These are phyloP conservation scores for Apodospora peruviana DNA, from an alignment of 495 filamentous ascomycete species.

Conservation along the genomic window DNA sequence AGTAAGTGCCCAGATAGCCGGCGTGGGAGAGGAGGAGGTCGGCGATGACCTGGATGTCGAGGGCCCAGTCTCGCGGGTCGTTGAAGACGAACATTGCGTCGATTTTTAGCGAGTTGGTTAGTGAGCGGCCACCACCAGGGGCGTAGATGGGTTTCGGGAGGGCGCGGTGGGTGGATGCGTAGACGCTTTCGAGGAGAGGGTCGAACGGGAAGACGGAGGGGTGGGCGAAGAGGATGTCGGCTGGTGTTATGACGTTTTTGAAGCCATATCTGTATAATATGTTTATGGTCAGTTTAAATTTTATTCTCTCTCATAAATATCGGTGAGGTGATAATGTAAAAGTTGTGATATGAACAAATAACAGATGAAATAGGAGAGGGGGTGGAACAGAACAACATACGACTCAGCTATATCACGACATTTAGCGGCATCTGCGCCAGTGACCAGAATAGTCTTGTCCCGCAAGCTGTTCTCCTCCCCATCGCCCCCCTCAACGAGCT, in stretches of 20 bases:
- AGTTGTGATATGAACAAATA: not conserved
- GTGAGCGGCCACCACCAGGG: conserved; percentile 10
- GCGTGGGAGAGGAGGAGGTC: conserved; percentile 71
- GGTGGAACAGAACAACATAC: conserved; percentile 37
- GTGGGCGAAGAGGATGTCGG: conserved; percentile 70
- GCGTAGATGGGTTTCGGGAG: conserved; percentile 41
- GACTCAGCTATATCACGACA: conserved; percentile 70
- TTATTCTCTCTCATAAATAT: not conserved
- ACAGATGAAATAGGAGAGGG: no score
- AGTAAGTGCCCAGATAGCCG: conserved; percentile 74
- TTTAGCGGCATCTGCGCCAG: conserved; percentile 71
- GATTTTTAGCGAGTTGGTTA: conserved; percentile 54
- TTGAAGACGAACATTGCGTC: conserved; percentile 86
- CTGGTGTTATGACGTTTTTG: conserved; percentile 74
- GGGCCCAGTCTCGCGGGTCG: conserved; percentile 88
- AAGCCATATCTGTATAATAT: conserved; percentile 53
- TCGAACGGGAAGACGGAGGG: conserved; percentile 79
- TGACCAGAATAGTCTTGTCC: conserved; percentile 72
- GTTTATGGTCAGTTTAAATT: not conserved
- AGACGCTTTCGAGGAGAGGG: conserved; percentile 45
- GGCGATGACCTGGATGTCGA: conserved; percentile 75
- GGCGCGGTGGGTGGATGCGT: conserved; percentile 59
- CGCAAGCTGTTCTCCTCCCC: conserved; percentile 19
- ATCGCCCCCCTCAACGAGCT: conserved; percentile 35
- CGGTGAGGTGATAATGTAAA: no score